A percentile compares a stretch with the other conserved stretches of the same genome.
These are phyloP conservation scores for Talaromyces sp. DNA, from an alignment of 2,329 filamentous ascomycete species.

Conservation along the genomic window DNA sequence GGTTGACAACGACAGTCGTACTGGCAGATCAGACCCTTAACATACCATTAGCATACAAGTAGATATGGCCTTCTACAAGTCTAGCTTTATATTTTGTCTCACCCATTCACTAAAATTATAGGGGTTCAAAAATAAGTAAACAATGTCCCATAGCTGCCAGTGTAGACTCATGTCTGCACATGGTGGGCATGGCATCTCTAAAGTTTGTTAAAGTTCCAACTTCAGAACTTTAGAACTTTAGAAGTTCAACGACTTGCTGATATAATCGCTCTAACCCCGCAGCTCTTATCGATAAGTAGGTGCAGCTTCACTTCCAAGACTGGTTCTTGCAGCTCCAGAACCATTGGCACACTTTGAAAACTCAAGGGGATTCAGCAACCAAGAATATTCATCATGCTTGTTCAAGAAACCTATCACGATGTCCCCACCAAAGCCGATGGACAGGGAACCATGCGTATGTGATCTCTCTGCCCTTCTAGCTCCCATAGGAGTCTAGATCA, in stretches of 20 bases:
- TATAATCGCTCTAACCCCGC: conserved; percentile 2
- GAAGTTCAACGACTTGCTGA: neutral
- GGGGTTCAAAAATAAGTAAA: no score
- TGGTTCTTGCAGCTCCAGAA: neutral
- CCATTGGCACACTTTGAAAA: neutral
- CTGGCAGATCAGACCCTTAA: no score
- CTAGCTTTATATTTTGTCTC: no score
- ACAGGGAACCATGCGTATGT: conserved; percentile 42
- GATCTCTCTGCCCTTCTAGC: neutral
- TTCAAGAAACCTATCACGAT: conserved; percentile 40
- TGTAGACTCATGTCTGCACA: no score
- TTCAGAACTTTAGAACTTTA: no score
- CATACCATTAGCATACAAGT: no score
- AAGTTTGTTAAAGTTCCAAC: neutral
- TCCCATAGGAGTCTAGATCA: neutral
- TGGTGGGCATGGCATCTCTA: neutral
- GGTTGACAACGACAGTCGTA: no score
- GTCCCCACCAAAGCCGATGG: conserved; percentile 43
- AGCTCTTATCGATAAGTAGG: conserved; percentile 5
- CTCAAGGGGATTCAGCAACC: neutral
- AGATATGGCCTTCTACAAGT: no score
- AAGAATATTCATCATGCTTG: conserved; percentile 31
- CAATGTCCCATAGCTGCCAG: no score
- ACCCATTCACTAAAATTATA: no score
- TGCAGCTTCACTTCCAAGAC: conserved; percentile 1